phyloP scores from a whole-genome alignment of 2,329 filamentous ascomycete genomes.

The Aureobasidium sp. region DNA sequence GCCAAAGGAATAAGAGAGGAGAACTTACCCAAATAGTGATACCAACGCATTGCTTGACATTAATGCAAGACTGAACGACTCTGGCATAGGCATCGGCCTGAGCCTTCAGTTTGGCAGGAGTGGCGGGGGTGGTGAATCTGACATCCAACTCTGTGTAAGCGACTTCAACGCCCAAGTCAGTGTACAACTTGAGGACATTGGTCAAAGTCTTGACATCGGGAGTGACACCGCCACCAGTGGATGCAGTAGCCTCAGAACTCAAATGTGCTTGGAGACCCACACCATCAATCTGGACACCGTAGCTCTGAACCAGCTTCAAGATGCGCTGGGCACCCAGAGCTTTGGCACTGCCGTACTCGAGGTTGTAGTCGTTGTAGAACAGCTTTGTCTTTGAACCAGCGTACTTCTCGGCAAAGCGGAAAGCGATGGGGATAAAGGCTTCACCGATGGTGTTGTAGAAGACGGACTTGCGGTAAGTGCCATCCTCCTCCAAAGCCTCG shows the following conservation, averaged over 20 bases:
- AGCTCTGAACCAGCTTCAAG: slow-evolving; percentile 30
- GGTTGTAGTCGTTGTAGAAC: slow-evolving; percentile 36
- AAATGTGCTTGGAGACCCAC: slow-evolving; percentile 62
- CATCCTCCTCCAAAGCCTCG: slow-evolving; percentile 34
- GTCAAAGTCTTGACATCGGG: slow-evolving; percentile 36
- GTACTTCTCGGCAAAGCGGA: slow-evolving; percentile 29
- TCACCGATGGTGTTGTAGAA: slow-evolving; percentile 33
- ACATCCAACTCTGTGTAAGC: slow-evolving; percentile 74
- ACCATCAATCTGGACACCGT: slow-evolving; percentile 38
- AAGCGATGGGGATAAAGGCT: slow-evolving; percentile 32
- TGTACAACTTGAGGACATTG: slow-evolving; percentile 56
- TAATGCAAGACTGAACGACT: slow-evolving; percentile 39
- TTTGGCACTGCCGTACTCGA: slow-evolving; percentile 31
- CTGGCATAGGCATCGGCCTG: slow-evolving; percentile 56
- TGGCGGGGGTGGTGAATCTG: slow-evolving; percentile 34
- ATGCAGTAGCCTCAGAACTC: slow-evolving; percentile 42
- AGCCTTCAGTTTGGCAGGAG: slow-evolving; percentile 28
- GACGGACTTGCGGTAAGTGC: slow-evolving; percentile 30
- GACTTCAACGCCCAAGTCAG: slow-evolving; percentile 60
- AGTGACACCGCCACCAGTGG: slow-evolving; percentile 23
- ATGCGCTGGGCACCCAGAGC: slow-evolving; percentile 29
- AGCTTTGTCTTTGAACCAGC: slow-evolving; percentile 29
- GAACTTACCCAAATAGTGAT: slow-evolving; percentile 56
- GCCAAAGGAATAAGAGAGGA: too few relatives aligned
- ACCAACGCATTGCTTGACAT: slow-evolving; percentile 41